Conservation (phyloP, 2,329 filamentous ascomycete species). For the Penicillium brevicompactum region DNA sequence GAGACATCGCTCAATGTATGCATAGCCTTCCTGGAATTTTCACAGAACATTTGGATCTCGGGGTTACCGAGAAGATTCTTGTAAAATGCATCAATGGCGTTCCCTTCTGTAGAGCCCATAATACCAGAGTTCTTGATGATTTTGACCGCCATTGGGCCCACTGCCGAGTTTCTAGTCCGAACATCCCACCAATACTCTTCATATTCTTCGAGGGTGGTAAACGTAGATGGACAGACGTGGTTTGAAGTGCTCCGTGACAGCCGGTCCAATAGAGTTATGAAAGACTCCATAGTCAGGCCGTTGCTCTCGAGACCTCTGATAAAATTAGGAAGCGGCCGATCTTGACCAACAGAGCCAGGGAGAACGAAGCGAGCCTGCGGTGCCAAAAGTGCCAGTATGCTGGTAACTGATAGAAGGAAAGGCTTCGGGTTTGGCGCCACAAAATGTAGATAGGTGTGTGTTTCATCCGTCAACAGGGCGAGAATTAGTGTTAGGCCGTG, state of each 20-base stretch:
- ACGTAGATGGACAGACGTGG: neutral
- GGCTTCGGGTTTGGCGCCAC: neutral
- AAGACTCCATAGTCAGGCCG: neutral
- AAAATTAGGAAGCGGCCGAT: neutral
- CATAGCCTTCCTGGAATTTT: neutral
- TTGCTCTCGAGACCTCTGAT: neutral
- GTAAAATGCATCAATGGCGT: neutral
- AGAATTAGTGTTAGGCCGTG: neutral
- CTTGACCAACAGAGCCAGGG: neutral
- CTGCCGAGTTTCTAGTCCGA: neutral
- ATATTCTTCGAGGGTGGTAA: neutral
- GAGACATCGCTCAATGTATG: neutral
- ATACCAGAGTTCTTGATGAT: neutral
- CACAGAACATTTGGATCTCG: neutral
- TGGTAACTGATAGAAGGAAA: neutral
- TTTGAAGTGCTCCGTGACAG: neutral
- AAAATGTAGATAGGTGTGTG: neutral
- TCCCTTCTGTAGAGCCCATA: neutral
- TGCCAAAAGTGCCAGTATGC: neutral
- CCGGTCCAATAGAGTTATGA: neutral
- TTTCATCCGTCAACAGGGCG: neutral
- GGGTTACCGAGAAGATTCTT: neutral
- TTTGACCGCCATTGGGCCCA: neutral
- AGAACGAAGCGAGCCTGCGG: neutral
- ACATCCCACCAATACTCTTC: neutral